These are phyloP conservation scores for Chrysoporthe puriensis DNA, from an alignment of 2,329 filamentous ascomycete genomes.

Conservation along the genomic window DNA sequence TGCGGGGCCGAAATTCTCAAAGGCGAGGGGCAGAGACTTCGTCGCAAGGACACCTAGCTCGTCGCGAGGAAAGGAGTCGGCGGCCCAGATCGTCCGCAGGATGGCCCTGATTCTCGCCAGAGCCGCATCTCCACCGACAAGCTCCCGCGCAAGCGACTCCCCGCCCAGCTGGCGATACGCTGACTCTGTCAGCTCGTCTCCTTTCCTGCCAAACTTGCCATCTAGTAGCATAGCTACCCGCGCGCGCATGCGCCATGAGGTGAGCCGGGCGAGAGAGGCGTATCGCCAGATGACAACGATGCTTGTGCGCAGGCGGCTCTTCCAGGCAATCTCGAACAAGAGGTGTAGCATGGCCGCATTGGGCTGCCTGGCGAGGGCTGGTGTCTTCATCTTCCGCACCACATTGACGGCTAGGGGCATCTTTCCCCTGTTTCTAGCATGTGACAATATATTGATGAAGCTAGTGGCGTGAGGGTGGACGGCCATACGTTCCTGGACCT, in stretches of 20 bases:
- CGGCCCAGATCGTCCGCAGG: neutral
- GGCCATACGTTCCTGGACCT: constrained; percentile 15
- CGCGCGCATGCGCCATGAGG: constrained; percentile 36
- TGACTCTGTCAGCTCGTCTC: neutral
- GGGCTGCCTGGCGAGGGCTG: constrained; percentile 24
- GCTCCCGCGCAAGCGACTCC: constrained; percentile 21
- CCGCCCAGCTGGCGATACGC: constrained; percentile 15
- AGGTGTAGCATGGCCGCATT: constrained; percentile 41
- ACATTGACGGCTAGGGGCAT: constrained; percentile 32
- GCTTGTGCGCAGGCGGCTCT: constrained; percentile 37
- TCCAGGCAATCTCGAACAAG: constrained; percentile 44
- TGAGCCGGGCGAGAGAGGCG: constrained; percentile 35
- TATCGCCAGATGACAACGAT: constrained; percentile 41
- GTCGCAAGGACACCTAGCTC: constrained; percentile 15
- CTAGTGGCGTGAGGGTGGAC: constrained; percentile 37
- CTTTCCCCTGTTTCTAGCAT: constrained; percentile 34
- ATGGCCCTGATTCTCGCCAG: constrained; percentile 12
- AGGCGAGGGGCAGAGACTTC: constrained; percentile 19
- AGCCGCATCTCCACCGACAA: constrained; percentile 18
- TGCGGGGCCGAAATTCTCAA: constrained; percentile 9
- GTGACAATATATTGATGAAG: constrained; percentile 40
- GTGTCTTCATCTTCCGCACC: constrained; percentile 34
- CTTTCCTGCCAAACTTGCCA: neutral
- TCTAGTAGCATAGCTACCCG: constrained; percentile 27
- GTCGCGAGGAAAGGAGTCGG: neutral